A percentile compares a stretch with the other conserved stretches of the same genome.
Evolutionary conservation across 1,284 basidiomycete species (phyloP).

Genomic region (Paramarasmius palmivorus): DNA sequence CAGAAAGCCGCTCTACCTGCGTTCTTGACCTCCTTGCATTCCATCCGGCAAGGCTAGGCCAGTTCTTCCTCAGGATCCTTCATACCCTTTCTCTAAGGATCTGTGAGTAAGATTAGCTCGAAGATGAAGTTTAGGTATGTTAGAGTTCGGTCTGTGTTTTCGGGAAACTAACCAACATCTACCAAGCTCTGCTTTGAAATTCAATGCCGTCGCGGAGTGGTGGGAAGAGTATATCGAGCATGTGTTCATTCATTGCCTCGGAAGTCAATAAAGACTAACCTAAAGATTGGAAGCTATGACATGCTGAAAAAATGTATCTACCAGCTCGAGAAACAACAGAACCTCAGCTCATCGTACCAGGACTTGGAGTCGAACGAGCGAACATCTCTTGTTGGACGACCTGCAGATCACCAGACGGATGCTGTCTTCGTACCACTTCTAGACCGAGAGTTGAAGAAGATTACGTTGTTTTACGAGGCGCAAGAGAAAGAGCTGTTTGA

Average conservation of each 20-base stretch:
- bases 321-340: conserved; percentile 76
- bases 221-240: conserved; percentile 90
- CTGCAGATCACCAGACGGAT: conserved; percentile 43
- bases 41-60: too few species aligned
- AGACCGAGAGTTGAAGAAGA: conserved; percentile 85
- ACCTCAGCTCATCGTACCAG: conserved; percentile 34
- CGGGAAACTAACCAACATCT: neutral
- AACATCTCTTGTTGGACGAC: conserved; percentile 49
- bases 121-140: conserved; percentile 15
- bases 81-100: too few species aligned
- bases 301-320: conserved; percentile 86
- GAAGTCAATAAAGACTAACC: conserved; percentile 5
- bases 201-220: conserved; percentile 89
- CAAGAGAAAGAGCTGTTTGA: conserved; percentile 75
- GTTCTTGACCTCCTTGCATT: too few species aligned
- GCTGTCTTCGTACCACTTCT: conserved; percentile 72
- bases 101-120: too few species aligned
- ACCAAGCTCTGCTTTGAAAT: conserved; percentile 28
- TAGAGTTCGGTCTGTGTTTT: neutral
- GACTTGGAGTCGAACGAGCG: conserved; percentile 71
- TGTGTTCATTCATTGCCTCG: conserved; percentile 27
- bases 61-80: too few species aligned
- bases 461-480: conserved; percentile 76
- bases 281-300: conserved; percentile 58
- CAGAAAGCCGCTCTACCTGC: too few species aligned